Evolutionary conservation across 73 alveolate genomes (phyloP), one percentile per base, ranked within the genome.

Genomic region (Symbiodinium natans): DNA sequence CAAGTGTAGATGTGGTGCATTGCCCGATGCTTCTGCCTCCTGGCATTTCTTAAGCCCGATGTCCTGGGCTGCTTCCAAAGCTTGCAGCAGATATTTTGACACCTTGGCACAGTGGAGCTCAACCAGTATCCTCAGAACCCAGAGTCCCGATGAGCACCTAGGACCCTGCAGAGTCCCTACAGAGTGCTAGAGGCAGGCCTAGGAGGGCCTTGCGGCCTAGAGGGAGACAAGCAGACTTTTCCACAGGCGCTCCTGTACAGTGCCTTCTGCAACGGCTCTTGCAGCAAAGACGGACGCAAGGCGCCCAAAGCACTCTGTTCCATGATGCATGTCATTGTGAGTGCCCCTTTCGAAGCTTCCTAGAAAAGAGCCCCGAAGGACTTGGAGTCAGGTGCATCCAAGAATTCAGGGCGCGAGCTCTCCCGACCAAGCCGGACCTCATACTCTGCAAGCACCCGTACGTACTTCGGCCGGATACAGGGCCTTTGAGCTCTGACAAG

Each of bases 381-480:
- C 52, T 90, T 90, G n/a, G 97, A 90, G 54, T 90, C 97, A 5
- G 87, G 82, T 4, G 97, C 97, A 40, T 73, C 77, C 77, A 90
- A 19, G 77, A 90, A 90, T 56, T 90, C 97, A 1, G 97, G 97
- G 17, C 97, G 52, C 1, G 97, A 90, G 88, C 97, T 71, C 80
- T 90, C 88, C 11, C 77, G 73, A 25, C 97, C 87, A 68, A 90
- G 97, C 52, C 39, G 52, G 27, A 90, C 42, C 46, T 90, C 97
- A 13, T 2, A 73, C 84, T 90, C 88, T 41, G 97, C 97, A 38
- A 90, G 48, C 73, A 68, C 97, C n/a, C 97, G 97, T 88, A 90
- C 71, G 87, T 90, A 90, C 88, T 90, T 90, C 39, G 97, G 97
- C 71, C 97, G 74, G 46, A 90, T 41, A 27, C 87, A 82, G 0